Conservation (phyloP, 1,139 yeast species). For the Yamadazyma songkhlaensis region DNA sequence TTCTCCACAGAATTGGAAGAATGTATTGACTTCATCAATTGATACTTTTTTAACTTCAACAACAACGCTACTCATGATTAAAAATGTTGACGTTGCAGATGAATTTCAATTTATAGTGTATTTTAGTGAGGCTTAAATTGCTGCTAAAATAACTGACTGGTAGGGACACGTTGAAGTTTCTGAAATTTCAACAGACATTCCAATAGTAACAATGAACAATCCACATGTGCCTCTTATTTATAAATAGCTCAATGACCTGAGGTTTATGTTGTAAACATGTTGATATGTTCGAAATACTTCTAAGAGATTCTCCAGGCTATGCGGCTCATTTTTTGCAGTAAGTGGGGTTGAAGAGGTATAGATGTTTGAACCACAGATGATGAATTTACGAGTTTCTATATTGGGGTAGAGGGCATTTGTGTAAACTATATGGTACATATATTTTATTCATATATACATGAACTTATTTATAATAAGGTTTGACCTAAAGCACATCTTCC, state of each 20-base stretch:
- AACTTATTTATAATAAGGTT: slow-evolving; percentile 54
- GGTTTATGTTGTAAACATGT: too few relatives aligned
- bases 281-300: too few relatives aligned
- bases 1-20: slow-evolving; percentile 78
- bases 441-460: background rate
- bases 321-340: too few relatives aligned
- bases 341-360: too few relatives aligned
- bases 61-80: slow-evolving; percentile 4
- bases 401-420: background rate
- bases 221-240: too few relatives aligned
- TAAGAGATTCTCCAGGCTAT: too few relatives aligned
- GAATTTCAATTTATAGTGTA: background rate
- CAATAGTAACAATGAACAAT: background rate
- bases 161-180: too few relatives aligned
- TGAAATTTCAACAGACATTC: too few relatives aligned
- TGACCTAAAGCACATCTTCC: slow-evolving; percentile 96
- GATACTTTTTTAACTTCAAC: slow-evolving; percentile 32
- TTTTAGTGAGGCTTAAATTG: slow-evolving; percentile 2
- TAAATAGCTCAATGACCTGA: too few relatives aligned
- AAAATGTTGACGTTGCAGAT: background rate
- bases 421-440: background rate
- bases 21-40: slow-evolving; percentile 57
- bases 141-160: slow-evolving; percentile 4
- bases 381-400: background rate
- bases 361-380: too few relatives aligned